Evolutionary conservation across 1,284 basidiomycete genomes (phyloP), one percentile per base, ranked within the genome.

Genomic region (Moesziomyces antarcticus): DNA sequence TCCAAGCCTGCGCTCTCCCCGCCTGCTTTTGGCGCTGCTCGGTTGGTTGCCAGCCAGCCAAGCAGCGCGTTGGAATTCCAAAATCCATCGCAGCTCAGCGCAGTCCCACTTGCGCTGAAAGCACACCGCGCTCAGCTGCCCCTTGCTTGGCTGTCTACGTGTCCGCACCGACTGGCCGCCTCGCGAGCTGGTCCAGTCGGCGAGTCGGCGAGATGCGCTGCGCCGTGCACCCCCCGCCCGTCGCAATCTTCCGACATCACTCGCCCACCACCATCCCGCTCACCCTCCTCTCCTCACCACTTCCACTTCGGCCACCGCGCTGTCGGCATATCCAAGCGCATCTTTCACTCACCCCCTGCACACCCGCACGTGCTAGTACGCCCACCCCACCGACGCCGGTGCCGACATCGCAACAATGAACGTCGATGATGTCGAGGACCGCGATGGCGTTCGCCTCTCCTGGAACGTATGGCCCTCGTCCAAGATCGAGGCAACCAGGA

Each of bases 381-480:
- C 21, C 14, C 25, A 8, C 14, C 20, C 18, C 41, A 21, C 37
- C 22, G 33, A 4, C 44, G 11, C 37, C 30, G 13, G 42, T 45
- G 18, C 45, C 22, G 16, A 42, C 14, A 50, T 22, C 49, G 14
- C 46, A 48, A 63, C 37, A 37, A 75, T 75, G 73, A 75, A 83
- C 62, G 82, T 83, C 50, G 82, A 84, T 77, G 82, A 83, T 72
- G 83, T 84, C 66, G 84, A 84, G 68, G 84, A 84, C 67, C 79
- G 83, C 62, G 84, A 84, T 75, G 84, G 84, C 59, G 79, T 84
- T 48, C 78, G 84, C 35, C 82, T 86, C 80, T 96, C 94, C 61
- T 98, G 96, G 96, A 99, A 99, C 85, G 93, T 95, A 62, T 99
- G 95, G 94, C 94, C 96, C 1, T 95, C 94, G 43, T 94, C 93